phyloP scores from a whole-genome alignment of 805 yeast genomes.

The Lipomyces starkeyi region DNA sequence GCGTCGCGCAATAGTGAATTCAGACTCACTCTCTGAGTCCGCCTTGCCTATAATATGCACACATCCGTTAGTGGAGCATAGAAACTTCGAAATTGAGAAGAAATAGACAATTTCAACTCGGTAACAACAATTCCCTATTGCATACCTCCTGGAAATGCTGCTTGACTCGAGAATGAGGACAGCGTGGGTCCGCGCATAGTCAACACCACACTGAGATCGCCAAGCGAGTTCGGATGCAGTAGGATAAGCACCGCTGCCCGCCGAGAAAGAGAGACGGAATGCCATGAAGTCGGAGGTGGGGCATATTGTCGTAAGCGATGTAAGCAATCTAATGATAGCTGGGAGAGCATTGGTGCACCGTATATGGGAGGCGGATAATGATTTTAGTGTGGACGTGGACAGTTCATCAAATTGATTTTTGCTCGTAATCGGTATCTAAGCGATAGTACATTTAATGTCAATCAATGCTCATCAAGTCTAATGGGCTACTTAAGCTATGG shows the following conservation, averaged over 20 bases:
- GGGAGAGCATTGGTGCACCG: too few relatives aligned
- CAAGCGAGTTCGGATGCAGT: constrained; percentile 64
- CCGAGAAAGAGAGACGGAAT: constrained; percentile 64
- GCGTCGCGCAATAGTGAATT: constrained; percentile 76
- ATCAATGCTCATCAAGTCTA: too few relatives aligned
- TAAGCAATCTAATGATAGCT: constrained; percentile 22
- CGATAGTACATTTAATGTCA: too few relatives aligned
- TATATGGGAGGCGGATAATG: too few relatives aligned
- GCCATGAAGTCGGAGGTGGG: constrained; percentile 49
- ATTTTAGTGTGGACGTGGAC: too few relatives aligned
- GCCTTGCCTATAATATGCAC: constrained; percentile 78
- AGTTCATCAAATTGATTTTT: too few relatives aligned
- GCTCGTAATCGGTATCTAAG: too few relatives aligned
- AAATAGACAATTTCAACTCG: background rate
- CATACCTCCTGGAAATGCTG: constrained; percentile 91
- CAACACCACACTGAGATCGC: constrained; percentile 77
- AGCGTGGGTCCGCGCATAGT: constrained; percentile 77
- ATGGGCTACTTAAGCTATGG: too few relatives aligned
- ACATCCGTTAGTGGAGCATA: background rate
- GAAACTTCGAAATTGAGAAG: background rate
- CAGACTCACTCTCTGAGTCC: constrained; percentile 65
- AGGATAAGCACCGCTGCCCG: constrained; percentile 81
- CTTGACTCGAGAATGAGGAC: constrained; percentile 83
- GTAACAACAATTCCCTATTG: constrained; percentile 54
- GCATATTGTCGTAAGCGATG: constrained; percentile 29